phyloP scores from a whole-genome alignment of 768 basidiomycete species.

The Auricularia auricula-judae region DNA sequence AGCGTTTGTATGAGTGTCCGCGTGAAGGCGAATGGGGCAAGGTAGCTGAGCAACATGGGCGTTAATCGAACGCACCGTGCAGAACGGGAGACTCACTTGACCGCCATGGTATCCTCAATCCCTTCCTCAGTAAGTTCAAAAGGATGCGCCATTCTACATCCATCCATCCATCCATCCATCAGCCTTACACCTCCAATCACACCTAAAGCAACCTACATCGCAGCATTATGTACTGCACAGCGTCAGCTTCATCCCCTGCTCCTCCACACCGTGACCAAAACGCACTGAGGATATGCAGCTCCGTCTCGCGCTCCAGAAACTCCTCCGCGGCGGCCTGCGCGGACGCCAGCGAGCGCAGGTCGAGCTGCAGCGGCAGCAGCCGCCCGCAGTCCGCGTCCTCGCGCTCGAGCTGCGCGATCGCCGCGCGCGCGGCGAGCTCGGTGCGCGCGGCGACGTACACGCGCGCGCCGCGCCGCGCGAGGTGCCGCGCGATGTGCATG shows the following conservation, averaged over 20 bases:
- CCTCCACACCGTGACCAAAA: background rate
- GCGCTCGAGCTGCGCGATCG: conserved; percentile 23
- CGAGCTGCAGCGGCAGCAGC: conserved; percentile 27
- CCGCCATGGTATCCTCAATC: conserved; percentile 1
- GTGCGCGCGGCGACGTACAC: conserved; percentile 26
- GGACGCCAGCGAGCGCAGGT: conserved; percentile 26
- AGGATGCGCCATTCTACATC: conserved; percentile 3
- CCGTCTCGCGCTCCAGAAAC: conserved; percentile 27
- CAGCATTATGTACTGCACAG: conserved; percentile 15
- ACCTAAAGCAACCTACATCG: background rate
- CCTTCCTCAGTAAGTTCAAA: conserved; percentile 9
- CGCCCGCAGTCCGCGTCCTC: conserved; percentile 22
- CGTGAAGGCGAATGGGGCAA: background rate
- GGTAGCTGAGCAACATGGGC: background rate
- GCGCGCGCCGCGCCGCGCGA: conserved; percentile 33
- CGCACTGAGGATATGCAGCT: conserved; percentile 35
- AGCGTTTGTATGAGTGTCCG: background rate
- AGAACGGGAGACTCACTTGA: conserved; percentile 2
- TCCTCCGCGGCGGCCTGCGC: conserved; percentile 25
- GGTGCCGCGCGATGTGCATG: conserved; percentile 23
- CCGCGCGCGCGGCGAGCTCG: conserved; percentile 19
- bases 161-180: background rate
- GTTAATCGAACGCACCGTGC: background rate
- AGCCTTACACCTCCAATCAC: no score
- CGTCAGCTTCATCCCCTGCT: background rate